Percentiles rank a stretch among this genome's conserved stretches.
phyloP scores from a whole-genome alignment of 495 filamentous ascomycete genomes.

The Barbatosphaeria neglecta region DNA sequence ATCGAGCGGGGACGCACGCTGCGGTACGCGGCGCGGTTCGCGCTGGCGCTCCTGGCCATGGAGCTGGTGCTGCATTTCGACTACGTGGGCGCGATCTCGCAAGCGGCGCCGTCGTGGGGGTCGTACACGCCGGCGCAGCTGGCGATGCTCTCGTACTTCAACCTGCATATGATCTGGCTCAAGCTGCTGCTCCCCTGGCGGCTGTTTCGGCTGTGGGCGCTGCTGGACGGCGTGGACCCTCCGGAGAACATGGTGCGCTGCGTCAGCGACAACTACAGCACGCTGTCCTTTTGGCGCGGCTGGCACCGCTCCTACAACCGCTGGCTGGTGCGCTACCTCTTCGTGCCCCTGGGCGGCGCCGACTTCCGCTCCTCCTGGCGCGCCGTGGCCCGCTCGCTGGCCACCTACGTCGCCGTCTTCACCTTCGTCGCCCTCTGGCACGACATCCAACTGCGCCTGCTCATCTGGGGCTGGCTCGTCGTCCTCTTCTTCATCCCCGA shows the following conservation, averaged over 20 bases:
- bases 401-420: slow-evolving; percentile 78
- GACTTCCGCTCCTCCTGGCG: slow-evolving; percentile 22
- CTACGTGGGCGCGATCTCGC: slow-evolving; percentile 87
- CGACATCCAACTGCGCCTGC: slow-evolving; percentile 82
- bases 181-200: slow-evolving; percentile 96
- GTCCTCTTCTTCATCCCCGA: slow-evolving; percentile 90
- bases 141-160: slow-evolving; percentile 88
- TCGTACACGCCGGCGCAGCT: slow-evolving; percentile 82
- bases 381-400: slow-evolving; percentile 34
- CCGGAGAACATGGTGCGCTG: slow-evolving; percentile 98
- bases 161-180: slow-evolving; percentile 94
- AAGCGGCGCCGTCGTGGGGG: slow-evolving; percentile 63
- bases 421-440: slow-evolving; percentile 98
- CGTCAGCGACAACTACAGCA: slow-evolving; percentile 88
- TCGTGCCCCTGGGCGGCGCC: slow-evolving; percentile 76
- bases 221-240: slow-evolving; percentile 83
- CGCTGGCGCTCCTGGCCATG: slow-evolving; percentile 74
- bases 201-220: slow-evolving; percentile 90
- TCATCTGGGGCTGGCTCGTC: slow-evolving; percentile 95
- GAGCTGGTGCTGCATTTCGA: slow-evolving; percentile 88
- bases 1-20: slow-evolving; percentile 55
- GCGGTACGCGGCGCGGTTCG: slow-evolving; percentile 74
- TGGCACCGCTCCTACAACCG: slow-evolving; percentile 94
- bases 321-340: slow-evolving; percentile 91
- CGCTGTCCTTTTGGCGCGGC: slow-evolving; percentile 84